Evolutionary conservation across 306 rosid species (phyloP).

Genomic region (Castanopsis chinensis): DNA sequence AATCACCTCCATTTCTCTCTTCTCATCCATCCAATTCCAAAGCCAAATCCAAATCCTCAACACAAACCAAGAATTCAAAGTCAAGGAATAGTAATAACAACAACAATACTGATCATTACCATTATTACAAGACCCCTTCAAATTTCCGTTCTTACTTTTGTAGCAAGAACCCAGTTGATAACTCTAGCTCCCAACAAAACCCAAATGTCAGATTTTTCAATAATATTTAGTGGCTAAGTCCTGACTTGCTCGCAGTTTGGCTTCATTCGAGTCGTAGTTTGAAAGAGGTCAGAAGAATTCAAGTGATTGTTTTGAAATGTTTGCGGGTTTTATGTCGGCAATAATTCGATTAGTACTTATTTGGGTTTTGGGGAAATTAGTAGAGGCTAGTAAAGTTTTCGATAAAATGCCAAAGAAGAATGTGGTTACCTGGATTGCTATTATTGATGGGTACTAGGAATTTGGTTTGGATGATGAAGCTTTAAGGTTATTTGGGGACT

Average conservation of each 20-base stretch:
- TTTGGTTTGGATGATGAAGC: conserved; percentile 64
- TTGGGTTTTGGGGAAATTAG: conserved; percentile 46
- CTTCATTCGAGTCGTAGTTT: conserved; percentile 45
- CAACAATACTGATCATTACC: too few relatives aligned
- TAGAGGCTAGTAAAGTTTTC: conserved; percentile 61
- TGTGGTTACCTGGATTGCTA: conserved; percentile 84
- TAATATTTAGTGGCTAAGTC: conserved; percentile 28
- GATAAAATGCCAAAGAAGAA: conserved; percentile 59
- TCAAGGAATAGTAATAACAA: background rate
- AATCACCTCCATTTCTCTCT: conserved; percentile 16
- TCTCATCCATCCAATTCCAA: background rate
- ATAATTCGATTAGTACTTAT: conserved; percentile 72
- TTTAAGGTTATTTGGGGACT: conserved; percentile 51
- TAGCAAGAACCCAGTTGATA: background rate
- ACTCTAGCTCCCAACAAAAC: conserved; percentile 7
- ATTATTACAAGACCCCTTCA: background rate
- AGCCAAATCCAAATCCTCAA: background rate
- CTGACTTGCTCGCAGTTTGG: conserved; percentile 57
- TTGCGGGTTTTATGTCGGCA: conserved; percentile 47
- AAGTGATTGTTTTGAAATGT: conserved; percentile 50
- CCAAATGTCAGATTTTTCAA: conserved; percentile 23
- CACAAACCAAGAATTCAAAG: conserved; percentile 13
- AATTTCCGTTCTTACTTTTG: conserved; percentile 3
- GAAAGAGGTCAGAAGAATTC: conserved; percentile 60
- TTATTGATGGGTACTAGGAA: conserved; percentile 68